Base-by-base conservation (phyloP, 2,329 filamentous ascomycete species). In the Claviceps monticola region DNA sequence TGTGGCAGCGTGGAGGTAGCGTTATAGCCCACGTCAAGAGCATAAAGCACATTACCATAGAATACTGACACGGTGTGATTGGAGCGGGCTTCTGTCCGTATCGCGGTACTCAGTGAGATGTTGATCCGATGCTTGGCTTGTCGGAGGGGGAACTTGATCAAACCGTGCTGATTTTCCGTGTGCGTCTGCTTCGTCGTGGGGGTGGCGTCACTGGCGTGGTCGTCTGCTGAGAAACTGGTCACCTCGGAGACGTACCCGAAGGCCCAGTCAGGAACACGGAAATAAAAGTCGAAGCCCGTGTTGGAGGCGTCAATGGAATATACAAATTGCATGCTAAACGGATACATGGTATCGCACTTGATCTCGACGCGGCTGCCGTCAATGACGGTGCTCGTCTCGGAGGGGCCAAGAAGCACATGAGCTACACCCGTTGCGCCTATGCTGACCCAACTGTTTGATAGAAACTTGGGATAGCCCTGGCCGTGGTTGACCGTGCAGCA, bases 401-500 rank as follows among this genome's bases (percentile, higher is more conserved):
- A 68, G 1, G 77, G 75, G 7, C 69, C 64, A 3, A 80, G 70
- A 1, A 80, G 62, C 0, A 68, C 68, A 58, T 80, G 76, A 1
- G 68, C 72, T 14, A 80, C 57, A 2, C 72, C 72, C n/a, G 65
- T 63, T 2, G 64, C 57, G 3, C 69, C 71, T 3, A 67, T 60
- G 9, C 57, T 59, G 5, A 73, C 68, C 62, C 69, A 80, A 53
- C 70, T 71, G 52, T 70, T 66, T 9, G 73, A 61, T 59, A 75
- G 59, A 52, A 75, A 79, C 56, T 80, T 80, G 0, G 78, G 75
- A 54, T 73, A 77, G 8, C 73, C 78, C 57, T 79, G 75, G 1
- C 71, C 72, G 56, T 79, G 74, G 53, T 80, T 80, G 53, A 80
- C 77, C 1, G 76, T 78, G 56, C 77, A 80, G 61, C 76, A 80